Conservation (phyloP, 257 asterid species). For the Cruciata laevipes region DNA sequence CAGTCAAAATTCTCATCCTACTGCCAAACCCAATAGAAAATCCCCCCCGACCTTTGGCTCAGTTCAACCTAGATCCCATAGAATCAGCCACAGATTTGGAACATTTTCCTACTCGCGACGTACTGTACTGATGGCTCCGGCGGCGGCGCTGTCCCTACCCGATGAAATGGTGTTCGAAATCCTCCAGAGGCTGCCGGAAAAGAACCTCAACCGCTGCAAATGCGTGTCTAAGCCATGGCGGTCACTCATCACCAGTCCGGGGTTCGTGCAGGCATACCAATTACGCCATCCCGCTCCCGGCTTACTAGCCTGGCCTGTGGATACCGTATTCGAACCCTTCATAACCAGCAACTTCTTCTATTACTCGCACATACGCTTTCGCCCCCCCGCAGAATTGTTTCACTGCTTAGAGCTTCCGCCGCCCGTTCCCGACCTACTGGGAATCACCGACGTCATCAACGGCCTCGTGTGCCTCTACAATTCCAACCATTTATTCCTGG, state of each 20-base stretch:
- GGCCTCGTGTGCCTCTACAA: not conserved
- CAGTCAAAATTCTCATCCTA: too few species aligned
- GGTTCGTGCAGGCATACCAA: not conserved
- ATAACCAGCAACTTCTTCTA: not conserved
- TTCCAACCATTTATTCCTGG: not conserved
- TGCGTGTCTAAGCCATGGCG: constrained; percentile 3
- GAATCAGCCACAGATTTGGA: too few species aligned
- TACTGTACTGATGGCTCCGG: not conserved
- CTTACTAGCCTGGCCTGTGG: not conserved
- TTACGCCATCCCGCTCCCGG: not conserved
- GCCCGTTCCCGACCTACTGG: not conserved
- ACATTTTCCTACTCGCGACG: too few species aligned
- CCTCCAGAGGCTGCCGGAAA: not conserved
- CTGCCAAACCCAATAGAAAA: too few species aligned
- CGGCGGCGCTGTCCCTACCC: not conserved
- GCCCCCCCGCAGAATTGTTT: not conserved
- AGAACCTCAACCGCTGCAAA: constrained; percentile 4
- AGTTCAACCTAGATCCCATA: too few species aligned
- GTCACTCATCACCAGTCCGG: not conserved
- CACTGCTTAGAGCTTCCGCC: not conserved
- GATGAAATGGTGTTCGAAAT: not conserved
- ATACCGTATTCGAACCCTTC: not conserved
- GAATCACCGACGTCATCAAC: not conserved
- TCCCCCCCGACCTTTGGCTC: too few species aligned
- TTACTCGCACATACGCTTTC: not conserved